Conservation (phyloP, 768 basidiomycete species). For the Nidula microcarpa region DNA sequence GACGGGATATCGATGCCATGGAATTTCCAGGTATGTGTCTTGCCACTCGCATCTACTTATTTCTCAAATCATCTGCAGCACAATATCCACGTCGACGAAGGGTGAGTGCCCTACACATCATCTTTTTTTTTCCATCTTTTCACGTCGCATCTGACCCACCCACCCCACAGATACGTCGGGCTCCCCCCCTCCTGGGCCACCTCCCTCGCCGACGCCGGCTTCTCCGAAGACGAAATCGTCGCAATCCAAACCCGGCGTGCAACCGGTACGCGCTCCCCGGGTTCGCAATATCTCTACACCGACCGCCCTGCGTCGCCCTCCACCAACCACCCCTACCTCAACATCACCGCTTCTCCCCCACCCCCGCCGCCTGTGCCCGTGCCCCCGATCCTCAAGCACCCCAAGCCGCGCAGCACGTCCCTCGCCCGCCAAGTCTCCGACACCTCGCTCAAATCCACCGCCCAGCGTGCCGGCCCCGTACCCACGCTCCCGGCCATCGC, state of each 20-base stretch:
- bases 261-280: constrained; percentile 28
- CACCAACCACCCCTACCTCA: constrained; percentile 3
- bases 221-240: constrained; percentile 66
- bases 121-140: too few relatives aligned
- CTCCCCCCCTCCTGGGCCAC: constrained; percentile 74
- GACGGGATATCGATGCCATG: constrained; percentile 66
- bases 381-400: constrained; percentile 17
- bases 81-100: constrained; percentile 78
- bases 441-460: constrained; percentile 16
- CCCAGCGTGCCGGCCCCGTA: too few relatives aligned
- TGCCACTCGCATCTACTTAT: not conserved
- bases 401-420: constrained; percentile 31
- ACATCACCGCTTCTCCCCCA: constrained; percentile 9
- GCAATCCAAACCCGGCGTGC: constrained; percentile 46
- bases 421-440: constrained; percentile 28
- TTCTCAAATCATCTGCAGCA: constrained; percentile 40
- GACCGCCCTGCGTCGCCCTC: constrained; percentile 32
- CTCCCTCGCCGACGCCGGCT: constrained; percentile 58
- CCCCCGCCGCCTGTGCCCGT: constrained; percentile 6
- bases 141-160: too few relatives aligned
- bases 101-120: constrained; percentile 30
- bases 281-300: constrained; percentile 27
- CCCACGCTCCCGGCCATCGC: too few relatives aligned
- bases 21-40: constrained; percentile 64
- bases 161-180: constrained; percentile 45